Conservation (phyloP, 768 basidiomycete species). For the Boletellus ananas region DNA sequence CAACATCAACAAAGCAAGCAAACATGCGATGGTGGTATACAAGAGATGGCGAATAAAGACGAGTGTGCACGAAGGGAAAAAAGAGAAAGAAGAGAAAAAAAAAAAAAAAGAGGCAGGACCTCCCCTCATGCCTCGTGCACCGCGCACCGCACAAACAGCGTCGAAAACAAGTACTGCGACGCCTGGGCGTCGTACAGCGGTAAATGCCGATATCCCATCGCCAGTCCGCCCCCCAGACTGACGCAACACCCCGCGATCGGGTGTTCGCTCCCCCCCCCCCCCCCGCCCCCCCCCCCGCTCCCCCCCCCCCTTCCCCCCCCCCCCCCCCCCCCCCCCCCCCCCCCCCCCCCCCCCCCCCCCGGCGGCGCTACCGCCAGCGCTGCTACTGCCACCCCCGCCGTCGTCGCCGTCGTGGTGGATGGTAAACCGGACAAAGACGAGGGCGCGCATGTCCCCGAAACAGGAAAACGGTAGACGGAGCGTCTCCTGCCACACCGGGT, state of each 20-base stretch:
- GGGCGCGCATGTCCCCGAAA: conserved; percentile 70
- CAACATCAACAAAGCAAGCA: no score
- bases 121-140: conserved; percentile 34
- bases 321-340: no score
- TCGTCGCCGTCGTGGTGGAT: conserved; percentile 66
- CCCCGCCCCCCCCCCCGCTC: no score
- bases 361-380: no score
- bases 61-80: no score
- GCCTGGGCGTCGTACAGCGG: conserved; percentile 86
- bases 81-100: no score
- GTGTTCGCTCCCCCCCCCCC: conserved; percentile 12
- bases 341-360: no score
- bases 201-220: conserved; percentile 79
- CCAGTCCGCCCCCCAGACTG: conserved; percentile 41
- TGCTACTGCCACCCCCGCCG: conserved; percentile 24
- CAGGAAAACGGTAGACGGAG: conserved; percentile 73
- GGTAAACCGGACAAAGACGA: conserved; percentile 80
- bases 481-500: conserved; percentile 78
- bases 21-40: no score
- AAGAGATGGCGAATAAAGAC: no score
- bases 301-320: no score
- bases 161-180: conserved; percentile 87
- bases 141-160: conserved; percentile 76
- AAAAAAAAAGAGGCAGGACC: neutral
- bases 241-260: conserved; percentile 73